Evolutionary conservation across 2,329 filamentous ascomycete species (phyloP), one percentile per base, ranked within the genome.

Genomic region (Claviceps purpurea): DNA sequence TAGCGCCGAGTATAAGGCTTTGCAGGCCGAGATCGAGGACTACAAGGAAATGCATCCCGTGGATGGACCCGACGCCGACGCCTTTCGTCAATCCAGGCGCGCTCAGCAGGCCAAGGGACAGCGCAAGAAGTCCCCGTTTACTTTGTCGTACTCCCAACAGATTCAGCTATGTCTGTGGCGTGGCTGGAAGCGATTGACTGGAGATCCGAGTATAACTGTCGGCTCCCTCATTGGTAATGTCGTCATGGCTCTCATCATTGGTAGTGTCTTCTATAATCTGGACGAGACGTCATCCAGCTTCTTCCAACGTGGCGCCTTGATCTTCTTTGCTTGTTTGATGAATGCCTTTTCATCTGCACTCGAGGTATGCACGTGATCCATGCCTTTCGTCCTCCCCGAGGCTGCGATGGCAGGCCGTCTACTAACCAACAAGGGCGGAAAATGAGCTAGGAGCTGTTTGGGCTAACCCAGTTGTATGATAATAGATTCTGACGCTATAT

Each of bases 311-410:
- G 87, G 85, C 57, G 83, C 86, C 45, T 74, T 95, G 24, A 73
- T 95, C 50, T 95, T 95, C 78, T 93, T 95, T 63, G 87, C 87
- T 58, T 82, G 89, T 61, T 73, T 95, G 55, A 82, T 93, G 72
- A 94, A 93, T 66, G 88, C 87, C 47, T 93, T 94, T 62, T 77
- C 83, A 56, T 85, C 81, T 64, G 85, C 85, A 52, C 76, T 93
- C 41, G 88, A 93, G 66, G 77, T 81, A 60, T 57, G 70, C 6
- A 26, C 18, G 14, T 48, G 20, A n/a, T 18, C 34, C 5, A 11
- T n/a, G 4, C 13, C 8, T 34, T 20, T 37, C 14, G 18, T 30
- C 11, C 16, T 18, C 14, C 5, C 24, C 30, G 30, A 34, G 30
- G 30, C 30, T 34, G 30, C 30, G 30, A 34, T 34, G 11, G 30